Conservation (phyloP, 2,329 filamentous ascomycete genomes). For the Neofusicoccum parvum region DNA sequence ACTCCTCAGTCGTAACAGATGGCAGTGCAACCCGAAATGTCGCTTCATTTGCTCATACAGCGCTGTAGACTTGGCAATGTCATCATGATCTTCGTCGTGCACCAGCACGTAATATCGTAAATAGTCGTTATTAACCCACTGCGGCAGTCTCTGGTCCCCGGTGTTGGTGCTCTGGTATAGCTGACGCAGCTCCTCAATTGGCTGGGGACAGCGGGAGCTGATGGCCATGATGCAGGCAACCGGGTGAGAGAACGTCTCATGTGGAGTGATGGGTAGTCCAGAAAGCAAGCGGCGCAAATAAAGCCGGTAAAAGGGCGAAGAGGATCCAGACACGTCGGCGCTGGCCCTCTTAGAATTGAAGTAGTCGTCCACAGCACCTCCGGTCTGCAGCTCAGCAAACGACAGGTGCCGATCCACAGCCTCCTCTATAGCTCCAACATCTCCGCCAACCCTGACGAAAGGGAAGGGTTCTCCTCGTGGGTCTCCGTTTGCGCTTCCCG, state of each 20-base stretch:
- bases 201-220: conserved; percentile 79
- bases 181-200: conserved; percentile 82
- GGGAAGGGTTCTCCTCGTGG: conserved; percentile 27
- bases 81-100: conserved; percentile 93
- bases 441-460: conserved; percentile 47
- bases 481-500: conserved; percentile 28
- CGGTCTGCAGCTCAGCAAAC: conserved; percentile 65
- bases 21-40: conserved; percentile 95
- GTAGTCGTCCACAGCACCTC: conserved; percentile 38
- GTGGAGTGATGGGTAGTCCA: conserved; percentile 73
- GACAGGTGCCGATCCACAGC: conserved; percentile 78
- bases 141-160: conserved; percentile 71
- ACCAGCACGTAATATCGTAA: conserved; percentile 94
- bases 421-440: conserved; percentile 73
- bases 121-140: conserved; percentile 90
- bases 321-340: conserved; percentile 30
- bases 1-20: conserved; percentile 82
- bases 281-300: conserved; percentile 85
- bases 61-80: conserved; percentile 84
- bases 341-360: conserved; percentile 42
- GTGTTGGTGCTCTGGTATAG: conserved; percentile 84
- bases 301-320: conserved; percentile 80
- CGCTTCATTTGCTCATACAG: conserved; percentile 99
- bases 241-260: conserved; percentile 93
- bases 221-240: conserved; percentile 94